These are phyloP conservation scores for Neopestalotiopsis sp. DNA, from an alignment of 2,329 filamentous ascomycete genomes.

Conservation along the genomic window DNA sequence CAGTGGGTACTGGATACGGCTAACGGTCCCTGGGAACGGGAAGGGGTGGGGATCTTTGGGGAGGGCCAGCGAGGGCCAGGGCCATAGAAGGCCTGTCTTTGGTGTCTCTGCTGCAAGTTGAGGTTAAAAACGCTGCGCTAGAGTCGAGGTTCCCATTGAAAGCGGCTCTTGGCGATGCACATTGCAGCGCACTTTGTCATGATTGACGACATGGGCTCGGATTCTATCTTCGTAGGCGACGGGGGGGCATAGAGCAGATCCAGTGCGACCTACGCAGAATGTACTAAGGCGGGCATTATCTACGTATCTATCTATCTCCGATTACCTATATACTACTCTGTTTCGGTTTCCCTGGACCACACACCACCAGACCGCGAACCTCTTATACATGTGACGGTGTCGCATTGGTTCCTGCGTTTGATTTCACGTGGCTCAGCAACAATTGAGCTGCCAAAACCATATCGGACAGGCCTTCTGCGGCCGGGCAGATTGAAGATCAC, in stretches of 20 bases:
- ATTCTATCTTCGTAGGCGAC: conserved; percentile 8
- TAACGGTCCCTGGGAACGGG: conserved; percentile 3
- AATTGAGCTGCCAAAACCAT: conserved; percentile 13
- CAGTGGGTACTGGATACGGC: conserved; percentile 8
- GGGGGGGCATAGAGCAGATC: neutral
- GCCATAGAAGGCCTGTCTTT: neutral
- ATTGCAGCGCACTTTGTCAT: neutral
- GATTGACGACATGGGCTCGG: neutral
- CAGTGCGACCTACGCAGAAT: conserved; percentile 7
- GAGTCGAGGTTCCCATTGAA: neutral
- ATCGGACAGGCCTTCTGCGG: neutral
- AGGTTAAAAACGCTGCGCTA: neutral
- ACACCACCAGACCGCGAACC: neutral
- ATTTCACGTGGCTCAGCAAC: conserved; percentile 14
- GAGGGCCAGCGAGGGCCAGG: neutral
- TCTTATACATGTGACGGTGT: conserved; percentile 13
- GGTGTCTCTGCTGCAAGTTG: neutral
- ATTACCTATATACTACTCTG: conserved; percentile 3
- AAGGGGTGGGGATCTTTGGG: neutral
- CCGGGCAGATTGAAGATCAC: conserved; percentile 1
- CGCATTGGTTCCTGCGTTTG: conserved; percentile 11
- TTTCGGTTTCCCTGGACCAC: neutral
- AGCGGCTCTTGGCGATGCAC: conserved; percentile 9
- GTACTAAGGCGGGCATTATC: neutral
- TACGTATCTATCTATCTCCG: conserved; percentile 7